Evolutionary conservation across 2,329 filamentous ascomycete genomes (phyloP).

Genomic region (Scedosporium apiospermum): DNA sequence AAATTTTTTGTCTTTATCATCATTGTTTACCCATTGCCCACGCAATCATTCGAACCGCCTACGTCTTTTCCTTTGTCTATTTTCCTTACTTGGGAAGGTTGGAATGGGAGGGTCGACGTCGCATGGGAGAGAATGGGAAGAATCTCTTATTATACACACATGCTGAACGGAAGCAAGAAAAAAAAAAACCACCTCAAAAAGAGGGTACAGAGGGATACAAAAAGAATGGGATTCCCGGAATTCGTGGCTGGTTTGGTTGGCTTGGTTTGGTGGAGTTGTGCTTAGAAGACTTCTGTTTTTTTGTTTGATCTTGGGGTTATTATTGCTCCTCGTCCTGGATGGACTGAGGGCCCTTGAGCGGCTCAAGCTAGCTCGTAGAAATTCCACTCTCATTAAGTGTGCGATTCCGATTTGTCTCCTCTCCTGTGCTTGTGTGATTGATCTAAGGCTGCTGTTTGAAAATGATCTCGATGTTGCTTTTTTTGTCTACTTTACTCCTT

Average conservation of each 20-base stretch:
- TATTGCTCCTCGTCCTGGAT: not conserved
- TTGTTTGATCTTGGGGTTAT: not conserved
- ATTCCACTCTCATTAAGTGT: constrained; percentile 3
- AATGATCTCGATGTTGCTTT: not conserved
- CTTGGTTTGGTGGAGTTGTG: not conserved
- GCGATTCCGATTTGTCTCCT: not conserved
- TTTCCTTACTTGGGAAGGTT: too few relatives aligned
- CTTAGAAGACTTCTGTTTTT: constrained; percentile 6
- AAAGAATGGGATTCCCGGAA: not conserved
- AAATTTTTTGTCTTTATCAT: too few relatives aligned
- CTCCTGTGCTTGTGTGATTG: not conserved
- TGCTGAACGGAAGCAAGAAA: too few relatives aligned
- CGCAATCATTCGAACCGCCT: too few relatives aligned
- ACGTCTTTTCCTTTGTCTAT: too few relatives aligned
- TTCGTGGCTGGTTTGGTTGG: not conserved
- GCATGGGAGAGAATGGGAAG: too few relatives aligned
- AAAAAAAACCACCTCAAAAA: too few relatives aligned
- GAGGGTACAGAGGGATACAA: not conserved
- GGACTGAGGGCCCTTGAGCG: not conserved
- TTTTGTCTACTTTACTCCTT: not conserved
- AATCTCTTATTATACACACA: too few relatives aligned
- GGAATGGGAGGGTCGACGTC: too few relatives aligned
- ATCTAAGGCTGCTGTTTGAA: not conserved
- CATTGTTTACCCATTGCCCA: too few relatives aligned
- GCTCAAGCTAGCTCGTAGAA: not conserved